Evolutionary conservation across 2,329 filamentous ascomycete species (phyloP).

Genomic region (Ophiocordyceps camponoti-saundersi): DNA sequence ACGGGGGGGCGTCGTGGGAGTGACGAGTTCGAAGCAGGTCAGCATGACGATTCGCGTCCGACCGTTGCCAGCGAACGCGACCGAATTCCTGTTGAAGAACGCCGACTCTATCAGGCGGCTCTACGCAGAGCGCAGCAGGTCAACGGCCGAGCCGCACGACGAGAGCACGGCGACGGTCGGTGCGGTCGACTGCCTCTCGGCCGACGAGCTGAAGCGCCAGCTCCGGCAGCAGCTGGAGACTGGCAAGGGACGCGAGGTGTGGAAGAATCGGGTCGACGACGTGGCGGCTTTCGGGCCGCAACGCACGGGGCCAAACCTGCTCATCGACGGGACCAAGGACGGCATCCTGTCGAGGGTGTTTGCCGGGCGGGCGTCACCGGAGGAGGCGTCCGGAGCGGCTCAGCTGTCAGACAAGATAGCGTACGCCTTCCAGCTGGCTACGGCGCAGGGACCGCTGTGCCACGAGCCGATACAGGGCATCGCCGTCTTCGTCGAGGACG

Average conservation of each 20-base stretch:
- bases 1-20: constrained; percentile 58
- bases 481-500: constrained; percentile 75
- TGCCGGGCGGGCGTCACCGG: constrained; percentile 17
- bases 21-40: constrained; percentile 75
- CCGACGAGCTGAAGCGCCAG: constrained; percentile 61
- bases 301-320: constrained; percentile 70
- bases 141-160: constrained; percentile 18
- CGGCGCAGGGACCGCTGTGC: constrained; percentile 76
- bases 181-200: constrained; percentile 45
- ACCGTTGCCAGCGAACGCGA: constrained; percentile 62
- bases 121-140: constrained; percentile 48
- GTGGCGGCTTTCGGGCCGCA: constrained; percentile 85
- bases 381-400: constrained; percentile 36
- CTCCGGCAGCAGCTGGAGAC: constrained; percentile 52
- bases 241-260: constrained; percentile 55
- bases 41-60: constrained; percentile 59
- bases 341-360: constrained; percentile 60
- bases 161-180: constrained; percentile 34
- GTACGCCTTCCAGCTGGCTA: constrained; percentile 89
- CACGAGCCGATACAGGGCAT: constrained; percentile 86
- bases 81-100: constrained; percentile 74
- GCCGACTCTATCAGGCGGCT: constrained; percentile 60
- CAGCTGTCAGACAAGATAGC: constrained; percentile 80
- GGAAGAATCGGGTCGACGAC: constrained; percentile 59
- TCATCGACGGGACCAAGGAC: constrained; percentile 66